These are phyloP conservation scores for Penicillium sp. DNA, from an alignment of 2,329 filamentous ascomycete species.

Conservation along the genomic window DNA sequence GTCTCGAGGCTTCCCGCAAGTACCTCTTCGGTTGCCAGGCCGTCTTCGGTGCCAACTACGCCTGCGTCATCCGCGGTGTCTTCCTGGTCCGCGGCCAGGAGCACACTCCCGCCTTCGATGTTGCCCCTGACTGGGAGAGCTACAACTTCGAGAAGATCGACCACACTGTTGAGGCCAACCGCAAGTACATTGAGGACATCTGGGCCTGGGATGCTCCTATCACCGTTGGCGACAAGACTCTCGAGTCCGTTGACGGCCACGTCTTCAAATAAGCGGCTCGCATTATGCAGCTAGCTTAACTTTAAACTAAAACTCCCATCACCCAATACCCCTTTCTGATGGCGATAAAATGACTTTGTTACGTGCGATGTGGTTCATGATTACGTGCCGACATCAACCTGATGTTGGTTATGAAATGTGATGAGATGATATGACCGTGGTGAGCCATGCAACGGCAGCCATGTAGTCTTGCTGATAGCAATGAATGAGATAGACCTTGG, in stretches of 20 bases:
- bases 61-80: conserved; percentile 88
- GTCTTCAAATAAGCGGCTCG: conserved; percentile 89
- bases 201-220: conserved; percentile 93
- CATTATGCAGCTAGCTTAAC: no score
- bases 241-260: conserved; percentile 88
- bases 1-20: conserved; percentile 97
- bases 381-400: no score
- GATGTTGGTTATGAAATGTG: conserved; percentile 33
- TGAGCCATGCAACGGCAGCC: no score
- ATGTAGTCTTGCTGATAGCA: no score
- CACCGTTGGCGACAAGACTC: conserved; percentile 81
- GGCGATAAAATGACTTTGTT: conserved; percentile 23
- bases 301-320: no score
- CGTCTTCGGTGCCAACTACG: conserved; percentile 86
- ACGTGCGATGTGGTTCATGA: conserved; percentile 32
- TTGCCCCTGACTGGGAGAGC: conserved; percentile 96
- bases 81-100: conserved; percentile 96
- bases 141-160: conserved; percentile 98
- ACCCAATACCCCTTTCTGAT: conserved; percentile 6
- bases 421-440: conserved; percentile 30
- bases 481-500: no score
- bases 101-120: conserved; percentile 82
- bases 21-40: conserved; percentile 90
- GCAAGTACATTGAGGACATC: conserved; percentile 79
- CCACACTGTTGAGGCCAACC: conserved; percentile 80